Conservation (phyloP, 31 red algal species). For the Porphyra umbilicalis region DNA sequence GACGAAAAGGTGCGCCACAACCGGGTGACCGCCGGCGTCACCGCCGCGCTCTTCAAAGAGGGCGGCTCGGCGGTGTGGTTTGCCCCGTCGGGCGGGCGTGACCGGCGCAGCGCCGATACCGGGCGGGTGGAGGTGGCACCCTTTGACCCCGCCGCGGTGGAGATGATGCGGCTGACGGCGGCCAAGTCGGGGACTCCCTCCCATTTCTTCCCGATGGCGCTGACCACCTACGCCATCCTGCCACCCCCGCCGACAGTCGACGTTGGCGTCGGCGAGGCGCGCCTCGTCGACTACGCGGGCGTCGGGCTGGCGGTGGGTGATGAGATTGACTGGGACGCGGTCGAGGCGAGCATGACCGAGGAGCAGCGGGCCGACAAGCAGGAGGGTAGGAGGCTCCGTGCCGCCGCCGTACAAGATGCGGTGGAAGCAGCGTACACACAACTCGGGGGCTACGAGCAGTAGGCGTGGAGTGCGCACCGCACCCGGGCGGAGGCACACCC, state of each 20-base stretch:
- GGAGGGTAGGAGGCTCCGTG: slow-evolving; percentile 22
- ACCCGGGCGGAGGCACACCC: too few relatives aligned
- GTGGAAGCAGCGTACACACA: slow-evolving; percentile 44
- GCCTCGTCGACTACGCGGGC: slow-evolving; percentile 55
- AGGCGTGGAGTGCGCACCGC: too few relatives aligned
- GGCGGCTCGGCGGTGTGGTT: slow-evolving; percentile 90
- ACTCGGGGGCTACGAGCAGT: slow-evolving; percentile 67
- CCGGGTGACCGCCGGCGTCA: slow-evolving; percentile 47
- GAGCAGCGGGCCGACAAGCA: slow-evolving; percentile 24
- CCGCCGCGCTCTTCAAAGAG: slow-evolving; percentile 39
- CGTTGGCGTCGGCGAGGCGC: slow-evolving; percentile 60
- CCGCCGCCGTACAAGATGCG: slow-evolving; percentile 24
- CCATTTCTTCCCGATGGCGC: slow-evolving; percentile 94
- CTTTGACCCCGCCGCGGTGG: slow-evolving; percentile 82
- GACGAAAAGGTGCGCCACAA: slow-evolving; percentile 83
- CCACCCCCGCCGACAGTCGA: slow-evolving; percentile 86
- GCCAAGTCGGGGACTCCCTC: slow-evolving; percentile 41
- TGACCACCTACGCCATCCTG: slow-evolving; percentile 83
- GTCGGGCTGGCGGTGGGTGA: slow-evolving; percentile 63
- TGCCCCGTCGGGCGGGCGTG: slow-evolving; percentile 87
- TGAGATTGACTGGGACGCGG: slow-evolving; percentile 58
- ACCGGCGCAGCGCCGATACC: slow-evolving; percentile 37
- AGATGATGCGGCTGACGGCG: slow-evolving; percentile 85
- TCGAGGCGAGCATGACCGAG: neutral
- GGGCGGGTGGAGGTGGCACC: slow-evolving; percentile 59